Base-by-base conservation (phyloP, 2,329 filamentous ascomycete genomes). In the Aureobasidium sp. region DNA sequence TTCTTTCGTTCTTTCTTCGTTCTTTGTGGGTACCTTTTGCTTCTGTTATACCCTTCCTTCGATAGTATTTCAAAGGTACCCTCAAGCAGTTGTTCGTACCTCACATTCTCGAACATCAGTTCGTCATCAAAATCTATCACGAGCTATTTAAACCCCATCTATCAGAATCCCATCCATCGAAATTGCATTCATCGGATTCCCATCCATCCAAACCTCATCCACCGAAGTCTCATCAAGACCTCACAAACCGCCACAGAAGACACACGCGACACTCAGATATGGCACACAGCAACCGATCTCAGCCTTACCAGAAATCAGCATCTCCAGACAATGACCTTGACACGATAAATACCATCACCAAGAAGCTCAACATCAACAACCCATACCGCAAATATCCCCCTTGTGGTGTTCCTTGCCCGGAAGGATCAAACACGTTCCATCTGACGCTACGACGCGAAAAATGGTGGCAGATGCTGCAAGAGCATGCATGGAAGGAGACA, bases 381-480 rank as follows among this genome's bases (percentile, higher is more conserved):
- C 55, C 55, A 1, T 59, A 49, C 36, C 16, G 34, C 16, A 41
- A n/a, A 32, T 59, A 41, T 9, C 55, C 44, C 13, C 45, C 55
- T 41, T n/a, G 15, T 10, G 55, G 55, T 10, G 55, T 59, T 5
- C 55, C 55, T 5, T 59, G 55, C 44, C 42, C 55, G 13, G 21
- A 27, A 1, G 54, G 54, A 3, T 3, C 42, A 1, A 58, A 15
- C 13, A 49, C 44, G 8, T 25, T 49, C 1, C 55, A 59, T 8
- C 36, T 59, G 3, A 25, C 9, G 0, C 11, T 47, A 3, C 10
- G 44, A 41, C 44, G 42, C 4, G 44, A 59, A 16, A 27, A 59
- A 42, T 48, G 55, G 42, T 49, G 55, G 55, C 29, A 47, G 21
- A 58, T 58, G 54, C 9, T 59, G 13, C 30, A 59, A 13, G 44